Percentiles rank a stretch among this genome's conserved stretches.
These are phyloP conservation scores for Marchantia paleacea DNA, from an alignment of 225 moss, liverwort and hornwort species.

Conservation along the genomic window DNA sequence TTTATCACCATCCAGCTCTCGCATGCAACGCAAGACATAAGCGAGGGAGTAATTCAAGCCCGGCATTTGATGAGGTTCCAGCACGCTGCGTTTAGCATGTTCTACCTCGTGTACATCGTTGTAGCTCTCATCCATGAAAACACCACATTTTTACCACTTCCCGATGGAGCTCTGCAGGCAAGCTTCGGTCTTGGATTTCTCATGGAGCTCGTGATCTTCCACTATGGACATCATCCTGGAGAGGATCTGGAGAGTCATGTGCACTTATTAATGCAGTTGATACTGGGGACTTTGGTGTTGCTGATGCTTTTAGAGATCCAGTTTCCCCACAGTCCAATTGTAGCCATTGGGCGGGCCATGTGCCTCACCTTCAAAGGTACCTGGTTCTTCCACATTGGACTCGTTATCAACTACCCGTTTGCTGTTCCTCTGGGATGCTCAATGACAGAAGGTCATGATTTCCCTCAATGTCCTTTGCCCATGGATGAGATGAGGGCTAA, in stretches of 20 bases:
- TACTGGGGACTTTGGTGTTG: slow-evolving; percentile 49
- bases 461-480: slow-evolving; percentile 45
- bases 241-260: slow-evolving; percentile 65
- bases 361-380: slow-evolving; percentile 71
- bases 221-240: slow-evolving; percentile 83
- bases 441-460: slow-evolving; percentile 44
- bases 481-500: slow-evolving; percentile 59
- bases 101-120: slow-evolving; percentile 59
- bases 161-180: slow-evolving; percentile 61
- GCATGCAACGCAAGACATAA: slow-evolving; percentile 52
- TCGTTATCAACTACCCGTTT: slow-evolving; percentile 52
- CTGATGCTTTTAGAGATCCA: slow-evolving; percentile 75
- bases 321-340: slow-evolving; percentile 47
- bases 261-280: slow-evolving; percentile 81
- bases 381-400: slow-evolving; percentile 84
- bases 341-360: slow-evolving; percentile 59
- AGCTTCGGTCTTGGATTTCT: slow-evolving; percentile 73
- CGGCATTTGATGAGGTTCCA: slow-evolving; percentile 76
- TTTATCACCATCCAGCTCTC: slow-evolving; percentile 80
- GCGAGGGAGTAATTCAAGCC: slow-evolving; percentile 47
- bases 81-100: slow-evolving; percentile 67
- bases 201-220: slow-evolving; percentile 81
- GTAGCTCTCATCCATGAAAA: slow-evolving; percentile 54
- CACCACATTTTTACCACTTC: slow-evolving; percentile 50
- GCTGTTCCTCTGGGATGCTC: slow-evolving; percentile 58